Evolutionary conservation across 495 filamentous ascomycete species (phyloP).

Genomic region (Viridothelium virens): DNA sequence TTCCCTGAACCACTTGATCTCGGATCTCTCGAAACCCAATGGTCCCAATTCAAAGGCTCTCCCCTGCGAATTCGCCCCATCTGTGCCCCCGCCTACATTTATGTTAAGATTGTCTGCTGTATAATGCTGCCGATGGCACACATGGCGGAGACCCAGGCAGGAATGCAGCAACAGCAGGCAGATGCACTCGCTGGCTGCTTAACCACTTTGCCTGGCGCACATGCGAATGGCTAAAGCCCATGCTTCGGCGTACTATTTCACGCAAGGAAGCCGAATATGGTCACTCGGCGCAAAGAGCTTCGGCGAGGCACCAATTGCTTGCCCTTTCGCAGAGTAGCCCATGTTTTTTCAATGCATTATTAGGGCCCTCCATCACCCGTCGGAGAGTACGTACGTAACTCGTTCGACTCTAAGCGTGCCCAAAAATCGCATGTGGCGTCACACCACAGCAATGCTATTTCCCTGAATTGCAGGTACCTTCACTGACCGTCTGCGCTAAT

Average conservation of each 20-base stretch:
- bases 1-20: background rate
- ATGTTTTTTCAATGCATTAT: background rate
- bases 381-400: constrained; percentile 8
- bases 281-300: background rate
- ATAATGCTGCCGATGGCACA: background rate
- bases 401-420: background rate
- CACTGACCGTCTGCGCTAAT: constrained; percentile 1
- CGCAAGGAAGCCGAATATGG: background rate
- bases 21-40: background rate
- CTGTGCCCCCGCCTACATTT: background rate
- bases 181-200: background rate
- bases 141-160: background rate
- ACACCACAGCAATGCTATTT: background rate
- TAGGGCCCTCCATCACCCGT: background rate
- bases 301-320: background rate
- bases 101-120: background rate
- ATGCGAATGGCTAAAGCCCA: background rate
- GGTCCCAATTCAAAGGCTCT: constrained; percentile 8
- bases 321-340: background rate
- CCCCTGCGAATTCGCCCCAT: background rate
- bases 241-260: background rate
- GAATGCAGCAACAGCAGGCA: background rate
- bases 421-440: background rate
- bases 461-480: constrained; percentile 5
- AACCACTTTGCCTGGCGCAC: too few species aligned